Percentiles rank a stretch among this genome's conserved stretches.
phyloP scores from a whole-genome alignment of 2,329 filamentous ascomycete species.

The Sclerotinia subarctica region DNA sequence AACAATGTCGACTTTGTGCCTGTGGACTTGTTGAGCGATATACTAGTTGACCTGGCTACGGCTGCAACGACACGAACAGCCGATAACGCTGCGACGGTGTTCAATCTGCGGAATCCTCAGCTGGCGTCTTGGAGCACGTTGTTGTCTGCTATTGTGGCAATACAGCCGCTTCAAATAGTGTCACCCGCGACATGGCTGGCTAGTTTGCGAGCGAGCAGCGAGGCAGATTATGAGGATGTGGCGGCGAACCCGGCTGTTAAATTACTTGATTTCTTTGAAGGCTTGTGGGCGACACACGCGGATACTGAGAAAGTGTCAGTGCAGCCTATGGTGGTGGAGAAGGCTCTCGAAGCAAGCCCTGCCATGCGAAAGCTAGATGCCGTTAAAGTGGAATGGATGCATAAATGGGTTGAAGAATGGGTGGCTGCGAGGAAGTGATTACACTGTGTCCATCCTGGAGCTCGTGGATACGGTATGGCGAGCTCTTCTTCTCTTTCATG shows the following conservation, averaged over 20 bases:
- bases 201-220: background rate
- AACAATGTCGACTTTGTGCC: constrained; percentile 46
- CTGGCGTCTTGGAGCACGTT: background rate
- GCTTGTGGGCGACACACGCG: background rate
- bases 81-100: background rate
- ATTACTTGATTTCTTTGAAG: constrained; percentile 7
- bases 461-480: too few species aligned
- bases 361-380: background rate
- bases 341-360: background rate
- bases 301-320: background rate
- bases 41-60: constrained; percentile 38
- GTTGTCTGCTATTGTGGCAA: background rate
- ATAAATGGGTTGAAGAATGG: constrained; percentile 13
- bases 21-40: constrained; percentile 42
- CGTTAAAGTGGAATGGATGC: constrained; percentile 1
- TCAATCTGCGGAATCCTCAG: background rate
- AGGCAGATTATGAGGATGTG: background rate
- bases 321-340: constrained; percentile 6
- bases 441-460: background rate
- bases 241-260: background rate
- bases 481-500: too few species aligned
- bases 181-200: background rate
- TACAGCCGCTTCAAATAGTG: background rate
- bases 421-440: background rate
- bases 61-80: background rate